Evolutionary conservation across 169 alveolate species (phyloP).

Genomic region (Plasmodium ovale): DNA sequence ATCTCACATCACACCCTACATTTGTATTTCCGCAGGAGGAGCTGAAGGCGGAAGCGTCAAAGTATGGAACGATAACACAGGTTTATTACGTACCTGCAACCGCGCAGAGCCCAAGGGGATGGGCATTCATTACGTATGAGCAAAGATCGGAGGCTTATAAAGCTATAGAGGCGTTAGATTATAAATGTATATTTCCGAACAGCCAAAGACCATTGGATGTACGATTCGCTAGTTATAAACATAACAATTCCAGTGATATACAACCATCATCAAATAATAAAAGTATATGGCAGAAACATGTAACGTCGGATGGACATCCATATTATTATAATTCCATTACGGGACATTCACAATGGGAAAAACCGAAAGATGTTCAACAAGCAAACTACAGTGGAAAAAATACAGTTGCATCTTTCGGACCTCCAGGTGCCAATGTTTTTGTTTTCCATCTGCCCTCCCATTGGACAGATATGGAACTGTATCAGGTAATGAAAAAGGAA

Average conservation of each 20-base stretch:
- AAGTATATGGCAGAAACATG: slow-evolving; percentile 89
- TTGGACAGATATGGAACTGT: slow-evolving; percentile 91
- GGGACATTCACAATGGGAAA: slow-evolving; percentile 92
- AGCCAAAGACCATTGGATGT: slow-evolving; percentile 72
- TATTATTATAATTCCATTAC: slow-evolving; percentile 88
- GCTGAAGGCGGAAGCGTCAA: slow-evolving; percentile 77
- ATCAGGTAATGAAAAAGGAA: too few relatives aligned
- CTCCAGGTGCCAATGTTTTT: slow-evolving; percentile 94
- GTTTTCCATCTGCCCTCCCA: slow-evolving; percentile 93
- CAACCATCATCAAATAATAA: slow-evolving; percentile 75
- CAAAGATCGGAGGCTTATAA: slow-evolving; percentile 75
- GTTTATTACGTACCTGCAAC: slow-evolving; percentile 84
- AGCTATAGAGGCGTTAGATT: slow-evolving; percentile 82
- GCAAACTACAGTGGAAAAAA: slow-evolving; percentile 15
- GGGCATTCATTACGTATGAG: slow-evolving; percentile 84
- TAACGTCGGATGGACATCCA: slow-evolving; percentile 89
- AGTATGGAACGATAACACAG: slow-evolving; percentile 79
- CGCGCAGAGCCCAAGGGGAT: slow-evolving; percentile 79
- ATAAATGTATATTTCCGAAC: slow-evolving; percentile 78
- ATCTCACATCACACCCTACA: not conserved
- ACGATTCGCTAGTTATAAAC: slow-evolving; percentile 63
- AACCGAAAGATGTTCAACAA: slow-evolving; percentile 85
- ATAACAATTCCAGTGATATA: slow-evolving; percentile 25
- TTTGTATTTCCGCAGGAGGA: slow-evolving; percentile 70
- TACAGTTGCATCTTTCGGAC: slow-evolving; percentile 86